phyloP scores from a whole-genome alignment of 768 basidiomycete species.

The Pulveroboletus frians region DNA sequence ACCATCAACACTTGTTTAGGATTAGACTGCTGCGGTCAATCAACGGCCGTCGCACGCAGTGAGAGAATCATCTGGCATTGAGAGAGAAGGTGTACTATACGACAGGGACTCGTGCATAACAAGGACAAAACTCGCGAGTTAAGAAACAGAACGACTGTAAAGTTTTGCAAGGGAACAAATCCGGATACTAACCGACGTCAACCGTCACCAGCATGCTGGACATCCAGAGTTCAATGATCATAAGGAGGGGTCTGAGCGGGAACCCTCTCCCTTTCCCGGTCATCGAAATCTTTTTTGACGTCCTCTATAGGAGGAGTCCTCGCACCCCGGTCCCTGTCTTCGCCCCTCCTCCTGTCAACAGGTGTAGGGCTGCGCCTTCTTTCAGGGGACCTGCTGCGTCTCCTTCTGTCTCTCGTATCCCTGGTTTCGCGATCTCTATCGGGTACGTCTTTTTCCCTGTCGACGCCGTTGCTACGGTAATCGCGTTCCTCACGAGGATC shows the following conservation, averaged over 20 bases:
- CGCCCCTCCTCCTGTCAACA: slow-evolving; percentile 33
- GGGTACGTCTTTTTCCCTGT: slow-evolving; percentile 29
- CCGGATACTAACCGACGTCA: slow-evolving; percentile 6
- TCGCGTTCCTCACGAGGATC: slow-evolving; percentile 38
- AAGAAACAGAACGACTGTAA: neutral
- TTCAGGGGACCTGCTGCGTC: slow-evolving; percentile 47
- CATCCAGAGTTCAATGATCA: slow-evolving; percentile 38
- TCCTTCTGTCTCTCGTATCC: slow-evolving; percentile 42
- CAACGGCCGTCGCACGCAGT: neutral
- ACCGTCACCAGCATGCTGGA: neutral
- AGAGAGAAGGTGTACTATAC: slow-evolving; percentile 14
- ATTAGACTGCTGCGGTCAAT: neutral
- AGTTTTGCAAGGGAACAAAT: neutral
- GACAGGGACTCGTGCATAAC: slow-evolving; percentile 8
- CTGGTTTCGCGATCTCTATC: slow-evolving; percentile 35
- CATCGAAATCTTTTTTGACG: slow-evolving; percentile 38
- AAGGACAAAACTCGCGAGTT: neutral
- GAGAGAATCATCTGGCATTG: slow-evolving; percentile 13
- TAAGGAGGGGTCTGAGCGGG: slow-evolving; percentile 53
- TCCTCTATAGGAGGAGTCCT: slow-evolving; percentile 48
- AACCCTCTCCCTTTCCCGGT: slow-evolving; percentile 48
- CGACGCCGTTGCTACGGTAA: slow-evolving; percentile 33
- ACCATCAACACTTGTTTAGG: neutral
- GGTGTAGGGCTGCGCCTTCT: slow-evolving; percentile 44
- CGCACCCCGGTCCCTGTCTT: slow-evolving; percentile 45